phyloP scores from a whole-genome alignment of 2,329 filamentous ascomycete genomes.

The Beauveria caledonica region DNA sequence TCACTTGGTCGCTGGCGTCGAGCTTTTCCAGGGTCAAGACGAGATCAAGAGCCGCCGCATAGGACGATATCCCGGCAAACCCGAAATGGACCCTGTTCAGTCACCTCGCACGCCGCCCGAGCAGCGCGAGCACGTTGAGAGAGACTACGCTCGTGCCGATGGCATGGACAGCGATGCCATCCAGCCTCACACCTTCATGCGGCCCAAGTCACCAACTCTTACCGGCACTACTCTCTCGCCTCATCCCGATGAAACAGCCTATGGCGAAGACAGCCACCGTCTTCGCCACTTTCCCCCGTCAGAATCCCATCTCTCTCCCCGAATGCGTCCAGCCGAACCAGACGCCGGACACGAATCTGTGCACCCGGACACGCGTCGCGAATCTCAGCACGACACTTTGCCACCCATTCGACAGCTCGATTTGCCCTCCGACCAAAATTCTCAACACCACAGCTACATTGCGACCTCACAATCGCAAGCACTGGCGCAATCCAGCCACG shows the following conservation, averaged over 20 bases:
- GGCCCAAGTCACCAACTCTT: constrained; percentile 3
- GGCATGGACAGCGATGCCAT: background rate
- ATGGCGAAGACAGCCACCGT: background rate
- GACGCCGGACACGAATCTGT: background rate
- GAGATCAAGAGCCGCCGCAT: constrained; percentile 27
- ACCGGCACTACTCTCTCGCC: constrained; percentile 9
- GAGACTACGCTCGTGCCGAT: background rate
- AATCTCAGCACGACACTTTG: background rate
- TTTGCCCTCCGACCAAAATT: constrained; percentile 3
- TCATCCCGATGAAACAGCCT: background rate
- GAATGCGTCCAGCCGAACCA: background rate
- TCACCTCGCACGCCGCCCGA: constrained; percentile 5
- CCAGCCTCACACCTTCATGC: constrained; percentile 2
- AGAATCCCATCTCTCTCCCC: background rate
- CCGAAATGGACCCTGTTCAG: constrained; percentile 5
- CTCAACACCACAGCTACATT: background rate
- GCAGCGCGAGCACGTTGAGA: background rate
- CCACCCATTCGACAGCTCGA: constrained; percentile 7
- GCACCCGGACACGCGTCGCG: background rate
- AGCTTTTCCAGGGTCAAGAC: constrained; percentile 29
- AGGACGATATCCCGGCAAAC: constrained; percentile 5
- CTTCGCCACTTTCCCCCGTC: background rate
- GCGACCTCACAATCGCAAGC: background rate
- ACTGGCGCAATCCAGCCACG: background rate
- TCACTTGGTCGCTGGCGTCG: constrained; percentile 27